These are phyloP conservation scores for Gyromitra esculenta DNA, from an alignment of 2,329 filamentous ascomycete species.

Conservation along the genomic window DNA sequence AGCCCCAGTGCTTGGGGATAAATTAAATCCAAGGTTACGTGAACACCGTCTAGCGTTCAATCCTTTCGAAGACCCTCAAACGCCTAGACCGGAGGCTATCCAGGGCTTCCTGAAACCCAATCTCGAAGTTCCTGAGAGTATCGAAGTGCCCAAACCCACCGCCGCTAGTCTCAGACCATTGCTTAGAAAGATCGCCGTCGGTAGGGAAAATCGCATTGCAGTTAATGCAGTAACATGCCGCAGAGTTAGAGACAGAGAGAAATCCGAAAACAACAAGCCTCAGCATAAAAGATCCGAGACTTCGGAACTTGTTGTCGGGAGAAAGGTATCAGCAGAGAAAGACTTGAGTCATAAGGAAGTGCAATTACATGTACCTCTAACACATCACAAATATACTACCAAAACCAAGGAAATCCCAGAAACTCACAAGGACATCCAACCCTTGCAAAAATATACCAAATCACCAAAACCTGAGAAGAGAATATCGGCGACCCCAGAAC, in stretches of 20 bases:
- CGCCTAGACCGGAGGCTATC: background rate
- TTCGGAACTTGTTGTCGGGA: background rate
- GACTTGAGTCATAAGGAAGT: no score
- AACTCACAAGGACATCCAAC: background rate
- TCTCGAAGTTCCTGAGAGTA: background rate
- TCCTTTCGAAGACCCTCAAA: background rate
- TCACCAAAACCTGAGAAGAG: background rate
- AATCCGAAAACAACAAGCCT: background rate
- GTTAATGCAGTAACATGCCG: background rate
- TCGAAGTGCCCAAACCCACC: background rate
- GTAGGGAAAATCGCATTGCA: background rate
- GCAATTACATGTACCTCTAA: no score
- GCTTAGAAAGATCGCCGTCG: background rate
- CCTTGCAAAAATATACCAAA: background rate
- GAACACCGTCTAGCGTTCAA: background rate
- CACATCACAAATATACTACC: no score
- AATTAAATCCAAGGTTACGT: background rate
- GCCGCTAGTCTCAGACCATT: background rate
- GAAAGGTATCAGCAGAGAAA: background rate
- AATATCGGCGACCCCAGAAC: background rate
- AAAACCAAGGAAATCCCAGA: background rate
- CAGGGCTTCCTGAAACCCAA: background rate
- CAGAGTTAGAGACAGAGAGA: background rate
- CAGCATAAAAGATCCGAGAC: background rate
- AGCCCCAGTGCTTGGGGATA: conserved; percentile 4